Evolutionary conservation across 2,329 filamentous ascomycete species (phyloP).

Genomic region (Aspergillus latus): DNA sequence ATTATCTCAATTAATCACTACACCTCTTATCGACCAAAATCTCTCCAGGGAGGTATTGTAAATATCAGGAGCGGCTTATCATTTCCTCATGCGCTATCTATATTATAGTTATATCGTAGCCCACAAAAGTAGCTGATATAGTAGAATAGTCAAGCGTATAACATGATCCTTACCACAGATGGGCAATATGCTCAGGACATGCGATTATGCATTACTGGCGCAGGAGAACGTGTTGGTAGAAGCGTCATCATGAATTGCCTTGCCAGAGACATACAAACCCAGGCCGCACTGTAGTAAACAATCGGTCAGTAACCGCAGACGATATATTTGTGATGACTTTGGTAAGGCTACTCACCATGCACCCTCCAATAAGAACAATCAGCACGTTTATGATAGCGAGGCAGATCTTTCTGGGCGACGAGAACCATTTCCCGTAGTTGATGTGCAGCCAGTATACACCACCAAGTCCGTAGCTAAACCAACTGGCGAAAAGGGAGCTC

Average conservation of each 20-base stretch:
- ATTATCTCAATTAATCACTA: too few relatives aligned
- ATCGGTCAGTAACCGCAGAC: background rate
- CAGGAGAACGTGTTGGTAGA: constrained; percentile 17
- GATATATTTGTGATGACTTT: background rate
- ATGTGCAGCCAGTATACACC: constrained; percentile 21
- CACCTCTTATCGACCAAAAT: too few relatives aligned
- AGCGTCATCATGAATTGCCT: constrained; percentile 16
- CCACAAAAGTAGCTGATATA: too few relatives aligned
- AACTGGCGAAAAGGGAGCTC: constrained; percentile 9
- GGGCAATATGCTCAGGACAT: too few relatives aligned
- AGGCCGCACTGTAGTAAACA: constrained; percentile 8
- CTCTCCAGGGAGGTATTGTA: too few relatives aligned
- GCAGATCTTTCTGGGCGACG: constrained; percentile 11
- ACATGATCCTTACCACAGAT: too few relatives aligned
- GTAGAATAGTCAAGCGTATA: too few relatives aligned
- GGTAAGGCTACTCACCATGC: constrained; percentile 12
- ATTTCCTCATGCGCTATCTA: too few relatives aligned
- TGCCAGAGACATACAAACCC: constrained; percentile 19
- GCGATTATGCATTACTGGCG: background rate
- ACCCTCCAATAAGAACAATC: constrained; percentile 10
- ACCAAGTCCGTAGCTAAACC: constrained; percentile 15
- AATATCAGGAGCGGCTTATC: too few relatives aligned
- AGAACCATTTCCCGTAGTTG: constrained; percentile 13
- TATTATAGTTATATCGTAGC: too few relatives aligned
- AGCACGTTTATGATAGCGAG: constrained; percentile 14